phyloP scores from a whole-genome alignment of 768 basidiomycete species.

The Mycena latifolia region DNA sequence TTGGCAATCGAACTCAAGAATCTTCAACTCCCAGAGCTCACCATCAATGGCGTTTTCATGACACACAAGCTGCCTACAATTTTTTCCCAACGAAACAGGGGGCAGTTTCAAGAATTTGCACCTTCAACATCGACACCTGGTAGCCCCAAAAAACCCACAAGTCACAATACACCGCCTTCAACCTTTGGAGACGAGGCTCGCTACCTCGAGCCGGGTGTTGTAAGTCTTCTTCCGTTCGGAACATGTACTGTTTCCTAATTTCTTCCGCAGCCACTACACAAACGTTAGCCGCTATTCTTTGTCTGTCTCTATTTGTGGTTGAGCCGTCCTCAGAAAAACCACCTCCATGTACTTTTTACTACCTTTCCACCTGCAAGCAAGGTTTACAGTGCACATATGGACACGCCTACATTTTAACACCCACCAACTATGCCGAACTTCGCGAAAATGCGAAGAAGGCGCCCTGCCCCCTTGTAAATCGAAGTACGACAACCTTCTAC shows the following conservation, averaged over 20 bases:
- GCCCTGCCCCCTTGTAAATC: conserved; percentile 53
- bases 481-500: conserved; percentile 43
- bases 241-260: background rate
- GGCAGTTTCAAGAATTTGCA: conserved; percentile 12
- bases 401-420: conserved; percentile 54
- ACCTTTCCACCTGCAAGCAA: conserved; percentile 50
- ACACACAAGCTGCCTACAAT: conserved; percentile 47
- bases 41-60: conserved; percentile 57
- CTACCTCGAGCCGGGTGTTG: conserved; percentile 26
- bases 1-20: conserved; percentile 55
- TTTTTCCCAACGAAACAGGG: conserved; percentile 22
- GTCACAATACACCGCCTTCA: background rate
- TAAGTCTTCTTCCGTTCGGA: background rate
- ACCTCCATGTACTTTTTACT: conserved; percentile 59
- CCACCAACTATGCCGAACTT: conserved; percentile 48
- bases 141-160: conserved; percentile 17
- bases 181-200: conserved; percentile 10
- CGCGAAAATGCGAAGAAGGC: conserved; percentile 54
- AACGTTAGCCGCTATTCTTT: conserved; percentile 5
- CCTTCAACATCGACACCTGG: conserved; percentile 2
- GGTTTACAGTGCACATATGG: conserved; percentile 48
- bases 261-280: conserved; percentile 34
- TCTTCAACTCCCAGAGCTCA: conserved; percentile 51
- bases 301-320: background rate
- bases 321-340: conserved; percentile 41